Evolutionary conservation across 78 protist genomes (phyloP).

Genomic region (slime mould (Dictyostelium discoideum)): dicty_2.7 NC_007088.5:5340001-5340500

Average conservation of each 20-base stretch:
- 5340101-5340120: neutral
- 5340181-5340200: neutral
- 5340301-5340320: neutral
- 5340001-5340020: constrained; percentile 75
- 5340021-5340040: constrained; percentile 67
- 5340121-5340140: neutral
- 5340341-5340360: neutral
- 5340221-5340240: constrained; percentile 18
- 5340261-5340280: neutral
- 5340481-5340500: constrained; percentile 6
- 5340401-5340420: neutral
- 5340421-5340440: neutral
- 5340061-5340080: constrained; percentile 1
- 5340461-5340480: neutral
- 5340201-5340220: constrained; percentile 10
- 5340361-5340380: neutral
- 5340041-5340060: constrained; percentile 10
- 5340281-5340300: neutral
- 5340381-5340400: neutral
- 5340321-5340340: neutral
- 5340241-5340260: constrained; percentile 26
- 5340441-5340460: neutral
- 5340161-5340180: neutral
- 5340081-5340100: neutral
- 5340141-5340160: neutral